These are phyloP conservation scores for Diaporthe longicolla DNA, from an alignment of 2,329 filamentous ascomycete species.

Conservation along the genomic window DNA sequence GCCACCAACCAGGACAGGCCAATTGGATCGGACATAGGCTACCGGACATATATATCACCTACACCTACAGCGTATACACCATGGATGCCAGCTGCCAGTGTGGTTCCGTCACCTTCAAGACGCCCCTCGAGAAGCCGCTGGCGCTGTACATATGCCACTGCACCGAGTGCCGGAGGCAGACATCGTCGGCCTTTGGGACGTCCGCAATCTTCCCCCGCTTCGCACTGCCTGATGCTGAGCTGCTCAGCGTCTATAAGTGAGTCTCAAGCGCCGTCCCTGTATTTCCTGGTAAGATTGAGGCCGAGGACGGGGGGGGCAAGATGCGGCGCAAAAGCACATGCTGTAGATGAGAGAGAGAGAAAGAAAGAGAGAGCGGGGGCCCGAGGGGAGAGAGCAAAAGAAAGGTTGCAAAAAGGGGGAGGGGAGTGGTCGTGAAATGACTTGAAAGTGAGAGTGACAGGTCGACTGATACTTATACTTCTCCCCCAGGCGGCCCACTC, in stretches of 20 bases:
- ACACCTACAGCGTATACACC: slow-evolving; percentile 20
- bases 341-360: neutral
- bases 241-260: slow-evolving; percentile 69
- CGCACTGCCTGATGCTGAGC: slow-evolving; percentile 62
- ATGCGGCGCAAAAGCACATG: neutral
- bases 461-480: slow-evolving; percentile 39
- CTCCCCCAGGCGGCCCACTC: slow-evolving; percentile 66
- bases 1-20: slow-evolving; percentile 1
- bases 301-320: neutral
- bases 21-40: slow-evolving; percentile 23
- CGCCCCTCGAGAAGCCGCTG: slow-evolving; percentile 70
- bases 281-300: neutral
- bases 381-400: neutral
- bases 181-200: slow-evolving; percentile 76
- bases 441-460: neutral
- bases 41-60: neutral
- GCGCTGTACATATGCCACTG: slow-evolving; percentile 82
- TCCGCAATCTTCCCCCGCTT: slow-evolving; percentile 81
- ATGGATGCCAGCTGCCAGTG: slow-evolving; percentile 78
- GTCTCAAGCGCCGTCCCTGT: slow-evolving; percentile 47
- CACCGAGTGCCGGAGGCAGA: slow-evolving; percentile 75
- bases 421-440: neutral
- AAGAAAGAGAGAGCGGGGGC: neutral
- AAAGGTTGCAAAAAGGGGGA: neutral
- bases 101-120: slow-evolving; percentile 73